phyloP scores from a whole-genome alignment of 306 rosid species.

The Canavalia ensiformis region DNA sequence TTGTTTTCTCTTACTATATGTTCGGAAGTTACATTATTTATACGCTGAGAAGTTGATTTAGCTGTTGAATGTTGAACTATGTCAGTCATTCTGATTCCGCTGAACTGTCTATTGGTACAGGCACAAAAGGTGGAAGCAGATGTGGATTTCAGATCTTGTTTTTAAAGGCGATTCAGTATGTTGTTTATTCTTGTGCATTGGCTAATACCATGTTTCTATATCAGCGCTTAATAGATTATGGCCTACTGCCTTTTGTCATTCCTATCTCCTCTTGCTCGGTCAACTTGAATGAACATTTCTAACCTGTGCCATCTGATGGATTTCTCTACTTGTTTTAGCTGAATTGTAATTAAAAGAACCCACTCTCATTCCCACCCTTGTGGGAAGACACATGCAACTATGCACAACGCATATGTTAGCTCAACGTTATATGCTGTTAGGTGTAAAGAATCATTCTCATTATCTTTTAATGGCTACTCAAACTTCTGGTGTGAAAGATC shows the following conservation, averaged over 20 bases:
- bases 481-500: conserved; percentile 65
- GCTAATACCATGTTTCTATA: not conserved
- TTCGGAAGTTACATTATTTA: conserved; percentile 22
- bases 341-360: conserved; percentile 38
- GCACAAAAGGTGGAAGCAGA: conserved; percentile 19
- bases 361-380: conserved; percentile 43
- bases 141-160: conserved; percentile 27
- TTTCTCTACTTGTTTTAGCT: conserved; percentile 48
- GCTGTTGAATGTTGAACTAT: conserved; percentile 20
- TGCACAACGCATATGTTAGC: conserved; percentile 69
- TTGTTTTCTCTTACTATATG: conserved; percentile 10
- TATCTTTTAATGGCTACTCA: conserved; percentile 67
- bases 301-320: conserved; percentile 31
- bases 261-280: conserved; percentile 20
- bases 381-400: conserved; percentile 44
- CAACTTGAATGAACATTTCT: conserved; percentile 37
- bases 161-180: conserved; percentile 12
- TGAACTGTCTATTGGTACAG: conserved; percentile 38
- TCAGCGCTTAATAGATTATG: conserved; percentile 31
- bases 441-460: conserved; percentile 62
- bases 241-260: conserved; percentile 1
- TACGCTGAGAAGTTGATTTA: conserved; percentile 31
- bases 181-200: conserved; percentile 38
- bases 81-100: conserved; percentile 37
- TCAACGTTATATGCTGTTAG: conserved; percentile 67